Evolutionary conservation across 441 rosid species (phyloP), one percentile per base, ranked within the genome.

Genomic region (California macrophylla): DNA sequence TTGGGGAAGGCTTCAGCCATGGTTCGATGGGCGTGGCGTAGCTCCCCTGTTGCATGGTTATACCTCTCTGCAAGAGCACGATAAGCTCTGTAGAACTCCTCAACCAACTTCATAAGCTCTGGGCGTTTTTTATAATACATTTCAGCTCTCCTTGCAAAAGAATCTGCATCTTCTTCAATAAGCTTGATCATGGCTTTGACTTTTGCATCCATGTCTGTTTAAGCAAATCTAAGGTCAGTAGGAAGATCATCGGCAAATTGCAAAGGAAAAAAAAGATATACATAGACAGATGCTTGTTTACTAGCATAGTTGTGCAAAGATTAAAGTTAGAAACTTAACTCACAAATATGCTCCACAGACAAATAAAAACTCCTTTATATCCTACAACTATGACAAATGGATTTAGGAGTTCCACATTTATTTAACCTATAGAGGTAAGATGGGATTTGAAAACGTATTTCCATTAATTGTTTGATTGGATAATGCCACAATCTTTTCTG

Each of bases 61-160:
- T 89, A 89, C 80, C 95, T 87, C 79, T 89, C 95, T 20, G 95
- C 92, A 62, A 89, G 78, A 9, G 92, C 95, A 63, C 92, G 95
- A 61, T 87, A 89, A 72, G 95, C 92, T 74, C 92, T 83, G 72
- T 89, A 89, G 66, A 89, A 79, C 76, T 89, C 95, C 80, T 89
- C 95, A 9, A 89, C 95, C 21, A 89, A 58, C 69, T 87, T 85
- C 84, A 89, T 87, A 25, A 89, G 86, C 84, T 89, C 95, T 3
- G 95, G 95, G n/a, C 90, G 89, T 76, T 88, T 89, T 79, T 87
- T 85, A 72, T 84, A 89, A 76, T 87, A 89, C 95, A 89, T 89
- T 64, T 89, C 95, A 24, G 95, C 95, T 21, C 92, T 82, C 75
- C 86, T 85, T 21, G 95, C 92, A 84, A 89, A 89, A 40, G 92